A percentile compares a stretch with the other conserved stretches of the same genome.
phyloP scores from a whole-genome alignment of 176 grass and related monocot genomes.

The Cocos nucifera region DNA sequence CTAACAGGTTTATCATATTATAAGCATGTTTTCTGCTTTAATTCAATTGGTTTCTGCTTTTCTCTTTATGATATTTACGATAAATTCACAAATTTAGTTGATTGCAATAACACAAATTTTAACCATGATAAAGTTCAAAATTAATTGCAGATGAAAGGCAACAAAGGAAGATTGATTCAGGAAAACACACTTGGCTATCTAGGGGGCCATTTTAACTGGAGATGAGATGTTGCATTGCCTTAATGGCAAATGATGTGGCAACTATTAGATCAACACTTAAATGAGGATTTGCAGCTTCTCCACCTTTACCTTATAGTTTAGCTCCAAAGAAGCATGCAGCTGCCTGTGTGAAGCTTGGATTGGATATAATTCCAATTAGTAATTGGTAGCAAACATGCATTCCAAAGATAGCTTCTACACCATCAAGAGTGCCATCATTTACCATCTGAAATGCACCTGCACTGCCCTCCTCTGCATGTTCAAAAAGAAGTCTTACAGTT shows the following conservation, averaged over 20 bases:
- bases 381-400: conserved; percentile 61
- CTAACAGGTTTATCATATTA: too few relatives aligned
- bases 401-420: conserved; percentile 58
- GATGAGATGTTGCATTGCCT: conserved; percentile 56
- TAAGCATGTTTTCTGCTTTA: too few relatives aligned
- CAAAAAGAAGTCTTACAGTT: conserved; percentile 84
- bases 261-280: conserved; percentile 61
- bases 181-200: conserved; percentile 55
- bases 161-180: too few relatives aligned
- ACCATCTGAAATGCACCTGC: conserved; percentile 82
- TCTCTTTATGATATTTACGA: too few relatives aligned
- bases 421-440: conserved; percentile 56
- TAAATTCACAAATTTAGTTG: too few relatives aligned
- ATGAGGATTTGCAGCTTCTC: conserved; percentile 64
- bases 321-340: conserved; percentile 60
- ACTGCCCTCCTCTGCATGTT: conserved; percentile 86
- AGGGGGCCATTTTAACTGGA: conserved; percentile 80
- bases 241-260: conserved; percentile 53
- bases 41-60: too few relatives aligned
- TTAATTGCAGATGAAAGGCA: too few relatives aligned
- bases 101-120: too few relatives aligned
- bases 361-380: conserved; percentile 45
- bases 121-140: too few relatives aligned
- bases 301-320: conserved; percentile 79
- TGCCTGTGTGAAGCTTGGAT: conserved; percentile 57